A percentile compares a stretch with the other conserved stretches of the same genome.
Conservation (phyloP, 805 yeast species). For the Pichia californica region DNA sequence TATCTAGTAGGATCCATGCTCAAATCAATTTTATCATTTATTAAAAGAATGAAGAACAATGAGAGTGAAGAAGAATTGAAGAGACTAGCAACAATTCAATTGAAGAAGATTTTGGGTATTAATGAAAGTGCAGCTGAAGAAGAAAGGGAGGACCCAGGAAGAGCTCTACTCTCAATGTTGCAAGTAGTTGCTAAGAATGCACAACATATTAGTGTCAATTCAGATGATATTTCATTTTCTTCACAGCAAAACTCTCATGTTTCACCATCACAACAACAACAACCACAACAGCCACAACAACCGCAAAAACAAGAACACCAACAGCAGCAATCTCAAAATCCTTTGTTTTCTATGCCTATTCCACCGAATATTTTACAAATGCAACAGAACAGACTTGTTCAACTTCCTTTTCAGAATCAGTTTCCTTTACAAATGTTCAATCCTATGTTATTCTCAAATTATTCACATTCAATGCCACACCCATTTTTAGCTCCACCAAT, state of each 20-base stretch:
- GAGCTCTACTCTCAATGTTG: slow-evolving; percentile 63
- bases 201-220: slow-evolving; percentile 9
- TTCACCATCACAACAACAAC: not conserved
- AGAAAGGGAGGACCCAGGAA: slow-evolving; percentile 56
- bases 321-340: slow-evolving; percentile 11
- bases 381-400: slow-evolving; percentile 6
- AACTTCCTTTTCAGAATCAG: slow-evolving; percentile 16
- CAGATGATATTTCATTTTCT: not conserved
- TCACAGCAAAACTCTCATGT: too few species aligned
- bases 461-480: slow-evolving; percentile 9
- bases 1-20: slow-evolving; percentile 44
- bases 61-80: slow-evolving; percentile 54
- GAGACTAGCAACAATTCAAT: slow-evolving; percentile 54
- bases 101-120: slow-evolving; percentile 60
- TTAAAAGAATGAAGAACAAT: slow-evolving; percentile 43
- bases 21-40: slow-evolving; percentile 49
- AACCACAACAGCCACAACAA: not conserved
- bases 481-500: slow-evolving; percentile 11
- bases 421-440: slow-evolving; percentile 23
- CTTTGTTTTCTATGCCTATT: slow-evolving; percentile 7
- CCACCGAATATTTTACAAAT: slow-evolving; percentile 11
- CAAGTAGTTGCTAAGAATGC: slow-evolving; percentile 37
- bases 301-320: slow-evolving; percentile 6
- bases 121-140: slow-evolving; percentile 26
- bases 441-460: slow-evolving; percentile 17